These are phyloP conservation scores for Aspergillus affinis DNA, from an alignment of 495 filamentous ascomycete species.

Conservation along the genomic window DNA sequence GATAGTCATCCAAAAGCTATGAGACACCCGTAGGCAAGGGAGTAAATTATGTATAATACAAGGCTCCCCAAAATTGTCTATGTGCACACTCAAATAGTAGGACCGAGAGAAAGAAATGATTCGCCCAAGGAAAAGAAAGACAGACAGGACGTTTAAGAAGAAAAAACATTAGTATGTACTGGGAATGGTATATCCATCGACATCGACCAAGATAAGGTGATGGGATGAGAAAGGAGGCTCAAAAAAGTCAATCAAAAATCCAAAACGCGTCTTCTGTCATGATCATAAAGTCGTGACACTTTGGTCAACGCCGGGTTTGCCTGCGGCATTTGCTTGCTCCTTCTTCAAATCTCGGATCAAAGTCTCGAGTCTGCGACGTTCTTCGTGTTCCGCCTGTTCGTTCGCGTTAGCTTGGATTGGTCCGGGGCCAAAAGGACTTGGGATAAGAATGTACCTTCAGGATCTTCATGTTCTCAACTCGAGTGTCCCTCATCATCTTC, in stretches of 20 bases:
- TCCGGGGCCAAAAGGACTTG: conserved; percentile 7
- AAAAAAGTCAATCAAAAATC: conserved; percentile 8
- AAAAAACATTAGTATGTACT: conserved; percentile 26
- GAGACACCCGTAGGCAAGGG: not conserved
- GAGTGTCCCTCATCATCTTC: conserved; percentile 87
- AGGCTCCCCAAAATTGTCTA: conserved; percentile 4
- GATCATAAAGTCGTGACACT: conserved; percentile 48
- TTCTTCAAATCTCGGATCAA: conserved; percentile 55
- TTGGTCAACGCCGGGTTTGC: conserved; percentile 52
- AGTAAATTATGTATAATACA: not conserved
- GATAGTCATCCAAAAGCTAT: not conserved
- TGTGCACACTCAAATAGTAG: conserved; percentile 19
- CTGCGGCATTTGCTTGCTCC: conserved; percentile 49
- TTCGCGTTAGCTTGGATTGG: conserved; percentile 18
- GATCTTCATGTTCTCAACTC: conserved; percentile 66
- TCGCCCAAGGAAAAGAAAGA: not conserved
- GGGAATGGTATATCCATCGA: conserved; percentile 17
- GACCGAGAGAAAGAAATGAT: conserved; percentile 11
- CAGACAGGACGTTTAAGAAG: not conserved
- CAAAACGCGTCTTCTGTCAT: conserved; percentile 22
- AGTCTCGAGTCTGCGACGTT: conserved; percentile 64
- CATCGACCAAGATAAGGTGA: conserved; percentile 1
- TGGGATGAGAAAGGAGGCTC: conserved; percentile 1
- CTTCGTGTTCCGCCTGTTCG: conserved; percentile 67
- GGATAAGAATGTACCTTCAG: conserved; percentile 57